Conservation (phyloP, 1,284 basidiomycete species). For the Rhodotorula sp. region DNA sequence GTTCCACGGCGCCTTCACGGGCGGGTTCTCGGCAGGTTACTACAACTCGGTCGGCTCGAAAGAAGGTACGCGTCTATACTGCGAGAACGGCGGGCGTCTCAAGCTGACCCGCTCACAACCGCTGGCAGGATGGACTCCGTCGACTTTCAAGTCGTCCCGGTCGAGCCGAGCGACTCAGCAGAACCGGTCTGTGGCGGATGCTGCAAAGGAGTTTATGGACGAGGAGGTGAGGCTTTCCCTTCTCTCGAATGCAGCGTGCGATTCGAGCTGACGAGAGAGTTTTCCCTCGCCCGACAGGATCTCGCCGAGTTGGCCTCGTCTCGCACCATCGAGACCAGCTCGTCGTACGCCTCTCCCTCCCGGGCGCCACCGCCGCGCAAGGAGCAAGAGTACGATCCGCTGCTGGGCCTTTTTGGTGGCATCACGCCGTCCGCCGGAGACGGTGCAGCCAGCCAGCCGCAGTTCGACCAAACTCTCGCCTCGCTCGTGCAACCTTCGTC, state of each 20-base stretch:
- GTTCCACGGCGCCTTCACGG: slow-evolving; percentile 96
- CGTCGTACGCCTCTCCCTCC: slow-evolving; percentile 20
- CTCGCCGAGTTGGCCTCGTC: slow-evolving; percentile 43
- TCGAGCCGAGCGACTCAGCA: slow-evolving; percentile 62
- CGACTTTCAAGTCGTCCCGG: slow-evolving; percentile 82
- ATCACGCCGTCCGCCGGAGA: slow-evolving; percentile 52
- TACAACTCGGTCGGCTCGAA: slow-evolving; percentile 95
- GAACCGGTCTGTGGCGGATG: slow-evolving; percentile 68
- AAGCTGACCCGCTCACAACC: neutral
- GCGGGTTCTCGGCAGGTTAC: slow-evolving; percentile 89
- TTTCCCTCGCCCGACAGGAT: slow-evolving; percentile 21
- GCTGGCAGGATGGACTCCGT: slow-evolving; percentile 81
- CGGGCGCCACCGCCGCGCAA: neutral
- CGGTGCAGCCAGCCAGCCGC: slow-evolving; percentile 55
- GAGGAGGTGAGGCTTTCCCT: slow-evolving; percentile 66
- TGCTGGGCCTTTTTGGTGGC: slow-evolving; percentile 55
- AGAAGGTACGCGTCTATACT: slow-evolving; percentile 63
- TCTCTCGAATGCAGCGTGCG: too few relatives aligned
- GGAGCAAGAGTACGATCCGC: slow-evolving; percentile 31
- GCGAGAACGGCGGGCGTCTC: neutral
- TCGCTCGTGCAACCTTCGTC: slow-evolving; percentile 44
- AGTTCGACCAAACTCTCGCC: slow-evolving; percentile 46
- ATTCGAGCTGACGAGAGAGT: neutral
- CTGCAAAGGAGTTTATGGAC: slow-evolving; percentile 73
- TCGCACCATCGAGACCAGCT: slow-evolving; percentile 31